Conservation (phyloP, 2,329 filamentous ascomycete genomes). For the Sarocladium oryzae region DNA sequence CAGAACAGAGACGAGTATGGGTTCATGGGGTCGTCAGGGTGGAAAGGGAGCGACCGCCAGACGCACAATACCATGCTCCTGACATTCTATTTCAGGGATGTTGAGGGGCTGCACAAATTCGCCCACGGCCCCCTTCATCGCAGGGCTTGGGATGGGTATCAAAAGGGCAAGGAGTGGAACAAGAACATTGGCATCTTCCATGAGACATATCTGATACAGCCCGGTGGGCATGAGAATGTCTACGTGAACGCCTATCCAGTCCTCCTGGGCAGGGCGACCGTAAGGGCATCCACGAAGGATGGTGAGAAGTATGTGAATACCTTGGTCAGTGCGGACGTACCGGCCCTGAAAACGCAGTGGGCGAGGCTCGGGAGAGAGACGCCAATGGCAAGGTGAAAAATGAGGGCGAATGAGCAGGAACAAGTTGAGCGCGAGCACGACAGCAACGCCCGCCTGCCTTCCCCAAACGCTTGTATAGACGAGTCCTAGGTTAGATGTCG, state of each 20-base stretch:
- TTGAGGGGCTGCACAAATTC: conserved; percentile 44
- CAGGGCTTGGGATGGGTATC: conserved; percentile 44
- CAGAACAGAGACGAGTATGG: conserved; percentile 36
- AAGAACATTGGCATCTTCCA: conserved; percentile 42
- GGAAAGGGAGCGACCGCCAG: conserved; percentile 20
- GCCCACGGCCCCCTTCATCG: conserved; percentile 43
- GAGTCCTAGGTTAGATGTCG: not conserved
- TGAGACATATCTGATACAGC: conserved; percentile 42
- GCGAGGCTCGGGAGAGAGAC: conserved; percentile 24
- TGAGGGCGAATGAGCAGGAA: not conserved
- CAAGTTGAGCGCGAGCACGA: not conserved
- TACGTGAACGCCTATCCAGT: conserved; percentile 38
- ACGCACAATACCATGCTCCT: conserved; percentile 35
- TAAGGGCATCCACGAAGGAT: conserved; percentile 18
- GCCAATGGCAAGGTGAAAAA: conserved; percentile 15
- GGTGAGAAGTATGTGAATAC: conserved; percentile 25
- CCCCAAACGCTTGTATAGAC: not conserved
- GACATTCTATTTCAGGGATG: conserved; percentile 44
- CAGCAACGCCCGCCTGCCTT: no score
- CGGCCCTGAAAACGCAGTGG: conserved; percentile 27
- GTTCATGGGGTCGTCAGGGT: conserved; percentile 37
- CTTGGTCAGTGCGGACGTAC: conserved; percentile 25
- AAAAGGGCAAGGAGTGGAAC: conserved; percentile 28
- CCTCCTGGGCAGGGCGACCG: conserved; percentile 25
- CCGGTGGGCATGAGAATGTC: conserved; percentile 42